A percentile compares a stretch with the other conserved stretches of the same genome.
Conservation (phyloP, 2,329 filamentous ascomycete species). For the Sclerotinia sclerotiorum region DNA sequence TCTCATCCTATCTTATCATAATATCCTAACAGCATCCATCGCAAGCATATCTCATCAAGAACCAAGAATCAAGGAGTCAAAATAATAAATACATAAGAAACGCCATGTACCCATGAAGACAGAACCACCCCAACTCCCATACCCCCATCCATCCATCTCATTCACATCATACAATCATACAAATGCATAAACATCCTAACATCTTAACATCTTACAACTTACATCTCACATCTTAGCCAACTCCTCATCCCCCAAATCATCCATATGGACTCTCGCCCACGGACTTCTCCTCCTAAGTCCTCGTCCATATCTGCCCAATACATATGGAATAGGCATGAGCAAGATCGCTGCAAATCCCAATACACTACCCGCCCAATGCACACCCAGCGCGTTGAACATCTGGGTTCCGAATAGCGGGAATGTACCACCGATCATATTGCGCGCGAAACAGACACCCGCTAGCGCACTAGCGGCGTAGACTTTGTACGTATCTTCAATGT, state of each 20-base stretch:
- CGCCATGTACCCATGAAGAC: neutral
- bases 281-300: constrained; percentile 43
- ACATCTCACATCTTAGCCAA: neutral
- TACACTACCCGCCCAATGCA: constrained; percentile 44
- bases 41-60: neutral
- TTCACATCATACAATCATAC: neutral
- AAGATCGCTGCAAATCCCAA: constrained; percentile 48
- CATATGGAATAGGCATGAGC: constrained; percentile 53
- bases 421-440: constrained; percentile 55
- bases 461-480: constrained; percentile 58
- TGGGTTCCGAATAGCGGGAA: constrained; percentile 63
- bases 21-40: neutral
- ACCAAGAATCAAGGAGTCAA: no score
- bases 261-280: constrained; percentile 55
- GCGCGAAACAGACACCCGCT: constrained; percentile 58
- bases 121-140: neutral
- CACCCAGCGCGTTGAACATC: constrained; percentile 45
- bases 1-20: neutral
- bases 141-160: no score
- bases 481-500: constrained; percentile 57
- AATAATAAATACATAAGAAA: neutral
- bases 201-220: no score
- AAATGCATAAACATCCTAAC: no score
- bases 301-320: constrained; percentile 51
- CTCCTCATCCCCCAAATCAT: constrained; percentile 8